Percentiles rank a stretch among this genome's conserved stretches.
Conservation (phyloP, 2,329 filamentous ascomycete genomes). For the Hypomyces perniciosus region DNA sequence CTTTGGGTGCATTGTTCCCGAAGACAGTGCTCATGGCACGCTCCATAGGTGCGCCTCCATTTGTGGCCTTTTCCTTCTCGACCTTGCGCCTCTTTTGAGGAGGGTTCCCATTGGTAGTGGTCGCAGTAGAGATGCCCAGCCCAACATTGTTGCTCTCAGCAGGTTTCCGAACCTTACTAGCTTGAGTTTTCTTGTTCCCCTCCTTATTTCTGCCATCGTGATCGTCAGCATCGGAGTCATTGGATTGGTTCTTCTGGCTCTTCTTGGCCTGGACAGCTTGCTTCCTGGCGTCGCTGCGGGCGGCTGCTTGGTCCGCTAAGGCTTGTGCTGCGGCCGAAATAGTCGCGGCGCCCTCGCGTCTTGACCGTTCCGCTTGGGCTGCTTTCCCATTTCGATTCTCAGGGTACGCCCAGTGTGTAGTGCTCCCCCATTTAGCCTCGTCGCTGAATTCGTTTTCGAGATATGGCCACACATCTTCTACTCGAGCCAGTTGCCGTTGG, state of each 20-base stretch:
- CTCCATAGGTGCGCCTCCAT: conserved; percentile 52
- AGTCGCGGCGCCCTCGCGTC: conserved; percentile 70
- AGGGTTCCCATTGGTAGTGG: conserved; percentile 46
- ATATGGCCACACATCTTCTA: conserved; percentile 82
- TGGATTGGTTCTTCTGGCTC: conserved; percentile 60
- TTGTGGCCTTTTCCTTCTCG: conserved; percentile 49
- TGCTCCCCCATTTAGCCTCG: conserved; percentile 86
- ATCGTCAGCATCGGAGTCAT: conserved; percentile 78
- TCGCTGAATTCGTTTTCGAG: conserved; percentile 88
- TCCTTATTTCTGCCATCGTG: conserved; percentile 46
- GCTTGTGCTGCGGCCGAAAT: conserved; percentile 72
- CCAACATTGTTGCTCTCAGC: conserved; percentile 52
- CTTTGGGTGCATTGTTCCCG: conserved; percentile 46
- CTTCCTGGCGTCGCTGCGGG: conserved; percentile 76
- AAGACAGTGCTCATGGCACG: conserved; percentile 59
- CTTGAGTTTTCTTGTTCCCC: conserved; percentile 55
- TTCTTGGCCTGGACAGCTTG: conserved; percentile 75
- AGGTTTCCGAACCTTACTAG: conserved; percentile 58
- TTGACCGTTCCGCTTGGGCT: conserved; percentile 65
- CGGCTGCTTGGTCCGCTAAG: conserved; percentile 76
- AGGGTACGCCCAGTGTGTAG: conserved; percentile 91
- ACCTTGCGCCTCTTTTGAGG: conserved; percentile 74
- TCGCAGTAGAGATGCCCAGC: conserved; percentile 57
- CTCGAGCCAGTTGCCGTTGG: conserved; percentile 73
- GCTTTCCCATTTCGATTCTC: conserved; percentile 65